Base-by-base conservation (phyloP, 2,329 filamentous ascomycete species). In the Colletotrichum coccodes region DNA sequence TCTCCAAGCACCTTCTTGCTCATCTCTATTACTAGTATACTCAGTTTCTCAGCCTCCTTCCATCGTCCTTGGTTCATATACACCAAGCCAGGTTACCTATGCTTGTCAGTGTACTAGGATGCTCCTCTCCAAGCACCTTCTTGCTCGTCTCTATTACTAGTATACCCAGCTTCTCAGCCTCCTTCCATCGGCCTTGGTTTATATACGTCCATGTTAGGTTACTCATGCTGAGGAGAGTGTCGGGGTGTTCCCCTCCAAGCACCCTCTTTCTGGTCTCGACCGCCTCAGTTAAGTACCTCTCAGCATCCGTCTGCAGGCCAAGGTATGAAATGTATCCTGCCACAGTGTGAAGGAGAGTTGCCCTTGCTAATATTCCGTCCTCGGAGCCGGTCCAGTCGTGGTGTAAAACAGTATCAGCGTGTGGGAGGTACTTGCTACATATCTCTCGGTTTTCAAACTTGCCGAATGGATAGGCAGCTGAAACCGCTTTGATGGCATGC, bases 401-500 rank as follows among this genome's bases (percentile, higher is more conserved):
- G n/a, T 12, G 3, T 6, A 57, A n/a, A 3, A 57, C 34, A 11
- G 34, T 18, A 32, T 57, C 21, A 57, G 38, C 34, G 21, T 57
- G 53, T 14, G 53, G 53, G 7, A 42, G 34, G 21, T 57, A 57
- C 11, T 42, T 3, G 2, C 53, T 34, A n/a, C 53, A 57, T 21
- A 28, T 6, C 5, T 30, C 53, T 3, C 38, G 34, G 4, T n/a
- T 57, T 26, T 42, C 53, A n/a, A 38, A 8, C 2, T 30, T 0
- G 14, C 53, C 53, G 21, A 9, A 57, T 3, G 53, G 53, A 26
- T 57, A 57, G 4, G 56, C 42, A 0, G 71, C n/a, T 0, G 73
- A 74, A 4, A 79, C 72, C 0, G 68, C 58, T 0, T 18, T 23
- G 28, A 49, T 58, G 32, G 0, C 79, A 54, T 0, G 76, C 77